Evolutionary conservation across 805 yeast species (phyloP).

Genomic region (Blastobotrys mokoenaii): DNA sequence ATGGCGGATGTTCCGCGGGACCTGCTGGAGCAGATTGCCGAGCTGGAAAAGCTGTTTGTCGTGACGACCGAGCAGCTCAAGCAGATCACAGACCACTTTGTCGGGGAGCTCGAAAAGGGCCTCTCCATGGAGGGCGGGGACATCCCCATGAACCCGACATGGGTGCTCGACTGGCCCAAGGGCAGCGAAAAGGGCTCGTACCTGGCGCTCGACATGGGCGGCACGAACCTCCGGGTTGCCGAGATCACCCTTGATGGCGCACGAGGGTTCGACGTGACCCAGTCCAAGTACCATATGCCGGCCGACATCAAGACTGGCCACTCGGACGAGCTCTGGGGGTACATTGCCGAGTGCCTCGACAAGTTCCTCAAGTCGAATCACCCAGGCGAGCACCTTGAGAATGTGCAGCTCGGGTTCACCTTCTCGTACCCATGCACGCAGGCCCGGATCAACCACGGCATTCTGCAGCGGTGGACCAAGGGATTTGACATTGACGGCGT

Average conservation of each 20-base stretch:
- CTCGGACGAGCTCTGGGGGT: conserved; percentile 66
- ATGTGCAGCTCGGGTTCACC: conserved; percentile 85
- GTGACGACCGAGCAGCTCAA: conserved; percentile 53
- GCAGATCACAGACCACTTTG: conserved; percentile 66
- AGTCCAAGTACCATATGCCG: conserved; percentile 80
- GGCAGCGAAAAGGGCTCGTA: conserved; percentile 87
- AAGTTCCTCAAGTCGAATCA: conserved; percentile 64
- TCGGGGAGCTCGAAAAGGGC: conserved; percentile 74
- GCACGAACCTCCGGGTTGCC: conserved; percentile 92
- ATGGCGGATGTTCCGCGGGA: conserved; percentile 60
- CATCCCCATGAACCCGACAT: conserved; percentile 95
- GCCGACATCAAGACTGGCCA: conserved; percentile 68
- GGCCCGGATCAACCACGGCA: conserved; percentile 72
- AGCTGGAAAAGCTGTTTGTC: conserved; percentile 53
- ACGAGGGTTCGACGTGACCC: conserved; percentile 75
- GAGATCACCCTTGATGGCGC: conserved; percentile 77
- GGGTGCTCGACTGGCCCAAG: conserved; percentile 92
- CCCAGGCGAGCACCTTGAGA: conserved; percentile 32
- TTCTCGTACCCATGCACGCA: conserved; percentile 80
- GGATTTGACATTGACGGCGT: conserved; percentile 92
- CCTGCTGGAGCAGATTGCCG: conserved; percentile 48
- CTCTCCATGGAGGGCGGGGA: conserved; percentile 62
- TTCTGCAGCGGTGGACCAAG: conserved; percentile 94
- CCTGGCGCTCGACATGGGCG: conserved; percentile 93
- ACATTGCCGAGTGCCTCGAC: conserved; percentile 75